phyloP scores from a whole-genome alignment of 306 rosid genomes.

The Citrullus mucosospermus region DNA sequence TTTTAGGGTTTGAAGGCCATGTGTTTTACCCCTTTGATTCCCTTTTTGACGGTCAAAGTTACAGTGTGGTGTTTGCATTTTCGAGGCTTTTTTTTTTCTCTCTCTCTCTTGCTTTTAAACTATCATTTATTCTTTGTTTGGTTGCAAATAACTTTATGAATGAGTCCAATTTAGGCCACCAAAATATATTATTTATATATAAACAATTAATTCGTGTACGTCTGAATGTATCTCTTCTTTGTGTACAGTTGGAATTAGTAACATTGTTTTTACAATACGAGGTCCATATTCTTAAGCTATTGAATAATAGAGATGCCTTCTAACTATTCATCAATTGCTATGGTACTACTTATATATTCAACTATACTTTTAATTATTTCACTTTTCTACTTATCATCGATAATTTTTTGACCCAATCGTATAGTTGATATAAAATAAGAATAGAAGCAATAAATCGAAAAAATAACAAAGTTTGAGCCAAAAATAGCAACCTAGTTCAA shows the following conservation, averaged over 20 bases:
- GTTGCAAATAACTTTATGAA: background rate
- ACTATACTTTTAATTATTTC: too few species aligned
- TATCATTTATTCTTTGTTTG: conserved; percentile 3
- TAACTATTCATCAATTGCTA: too few species aligned
- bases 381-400: too few species aligned
- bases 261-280: background rate
- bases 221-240: background rate
- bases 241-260: background rate
- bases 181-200: background rate
- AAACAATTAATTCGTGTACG: background rate
- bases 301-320: too few species aligned
- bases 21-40: conserved; percentile 85
- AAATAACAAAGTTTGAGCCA: too few species aligned
- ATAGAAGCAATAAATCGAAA: too few species aligned
- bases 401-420: too few species aligned
- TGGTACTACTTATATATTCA: too few species aligned
- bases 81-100: conserved; percentile 34
- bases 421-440: too few species aligned
- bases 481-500: too few species aligned
- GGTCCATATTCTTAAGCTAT: background rate
- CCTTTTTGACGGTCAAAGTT: conserved; percentile 75
- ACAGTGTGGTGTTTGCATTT: conserved; percentile 35
- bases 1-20: conserved; percentile 28
- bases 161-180: conserved; percentile 2
- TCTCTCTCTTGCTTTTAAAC: conserved; percentile 29